phyloP scores from a whole-genome alignment of 2,329 filamentous ascomycete genomes.

The Aspergillus novoparasiticus region DNA sequence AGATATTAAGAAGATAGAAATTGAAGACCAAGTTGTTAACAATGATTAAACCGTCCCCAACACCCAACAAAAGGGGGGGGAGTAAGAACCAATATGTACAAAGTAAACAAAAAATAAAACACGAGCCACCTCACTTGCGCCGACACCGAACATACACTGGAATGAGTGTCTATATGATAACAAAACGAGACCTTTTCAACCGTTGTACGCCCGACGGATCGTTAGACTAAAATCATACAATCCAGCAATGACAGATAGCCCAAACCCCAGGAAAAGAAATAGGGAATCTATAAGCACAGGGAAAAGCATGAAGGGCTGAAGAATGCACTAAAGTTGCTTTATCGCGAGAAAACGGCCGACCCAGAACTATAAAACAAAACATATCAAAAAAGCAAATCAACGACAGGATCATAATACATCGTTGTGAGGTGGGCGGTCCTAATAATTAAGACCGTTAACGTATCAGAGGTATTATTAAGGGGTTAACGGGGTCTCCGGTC shows the following conservation, averaged over 20 bases:
- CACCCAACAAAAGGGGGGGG: background rate
- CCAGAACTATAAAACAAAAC: background rate
- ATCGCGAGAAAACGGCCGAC: background rate
- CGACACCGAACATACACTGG: background rate
- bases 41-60: background rate
- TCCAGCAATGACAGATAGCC: background rate
- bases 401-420: constrained; percentile 5
- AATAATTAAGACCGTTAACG: background rate
- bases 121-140: constrained; percentile 1
- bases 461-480: constrained; percentile 1
- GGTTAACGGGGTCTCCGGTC: background rate
- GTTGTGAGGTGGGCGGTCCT: background rate
- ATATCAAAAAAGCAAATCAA: background rate
- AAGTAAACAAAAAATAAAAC: background rate
- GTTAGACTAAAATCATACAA: background rate
- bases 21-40: background rate
- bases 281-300: background rate
- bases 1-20: background rate
- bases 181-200: background rate
- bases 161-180: constrained; percentile 6
- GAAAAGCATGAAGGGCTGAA: background rate
- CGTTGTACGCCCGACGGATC: background rate
- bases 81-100: background rate
- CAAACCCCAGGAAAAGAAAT: background rate
- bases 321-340: background rate